Conservation (phyloP, 2,329 filamentous ascomycete genomes). For the Pestalotiopsis sp. region DNA sequence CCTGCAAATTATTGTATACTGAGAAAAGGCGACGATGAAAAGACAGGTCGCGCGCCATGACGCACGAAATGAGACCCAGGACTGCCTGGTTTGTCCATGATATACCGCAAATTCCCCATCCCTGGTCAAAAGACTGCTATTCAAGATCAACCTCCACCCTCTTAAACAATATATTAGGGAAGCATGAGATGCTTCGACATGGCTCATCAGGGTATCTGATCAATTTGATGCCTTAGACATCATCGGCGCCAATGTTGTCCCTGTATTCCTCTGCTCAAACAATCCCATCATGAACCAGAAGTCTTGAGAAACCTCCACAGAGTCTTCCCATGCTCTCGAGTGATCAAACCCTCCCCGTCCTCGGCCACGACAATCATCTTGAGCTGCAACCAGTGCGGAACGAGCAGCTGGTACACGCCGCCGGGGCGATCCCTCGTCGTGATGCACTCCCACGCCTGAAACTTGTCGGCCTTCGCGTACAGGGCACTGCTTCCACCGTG, state of each 20-base stretch:
- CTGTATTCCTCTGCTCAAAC: background rate
- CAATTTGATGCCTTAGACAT: too few species aligned
- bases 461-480: background rate
- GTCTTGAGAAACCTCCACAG: slow-evolving; percentile 10
- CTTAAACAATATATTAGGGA: too few species aligned
- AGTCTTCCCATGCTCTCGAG: background rate
- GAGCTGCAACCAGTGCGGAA: slow-evolving; percentile 6
- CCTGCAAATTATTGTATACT: too few species aligned
- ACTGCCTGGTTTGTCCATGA: too few species aligned
- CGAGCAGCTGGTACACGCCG: slow-evolving; percentile 14
- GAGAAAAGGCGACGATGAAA: too few species aligned
- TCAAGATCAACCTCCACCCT: too few species aligned
- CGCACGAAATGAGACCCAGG: too few species aligned
- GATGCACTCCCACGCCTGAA: slow-evolving; percentile 10
- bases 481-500: background rate
- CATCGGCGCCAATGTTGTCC: background rate
- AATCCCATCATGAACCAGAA: background rate
- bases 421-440: slow-evolving; percentile 8
- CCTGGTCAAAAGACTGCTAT: too few species aligned
- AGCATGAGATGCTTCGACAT: too few species aligned
- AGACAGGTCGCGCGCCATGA: too few species aligned
- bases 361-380: slow-evolving; percentile 5
- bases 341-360: slow-evolving; percentile 11
- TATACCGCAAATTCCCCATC: too few species aligned
- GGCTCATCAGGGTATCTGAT: too few species aligned